phyloP scores from a whole-genome alignment of 1,284 basidiomycete genomes.

The Cystobasidium slooffiae region DNA sequence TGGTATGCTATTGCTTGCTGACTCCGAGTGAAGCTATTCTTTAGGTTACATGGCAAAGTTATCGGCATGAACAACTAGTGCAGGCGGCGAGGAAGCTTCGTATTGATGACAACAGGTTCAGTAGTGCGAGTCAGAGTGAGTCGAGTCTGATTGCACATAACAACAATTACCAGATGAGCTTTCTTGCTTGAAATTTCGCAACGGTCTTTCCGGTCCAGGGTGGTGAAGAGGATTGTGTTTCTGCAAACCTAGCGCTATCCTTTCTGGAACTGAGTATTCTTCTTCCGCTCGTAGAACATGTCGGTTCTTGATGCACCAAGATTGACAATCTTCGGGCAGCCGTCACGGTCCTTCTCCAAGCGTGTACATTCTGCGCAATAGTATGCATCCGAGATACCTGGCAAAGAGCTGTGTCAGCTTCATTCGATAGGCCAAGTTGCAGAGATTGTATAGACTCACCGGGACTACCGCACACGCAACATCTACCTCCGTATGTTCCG shows the following conservation, averaged over 20 bases:
- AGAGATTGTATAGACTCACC: conserved; percentile 63
- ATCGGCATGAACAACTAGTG: too few relatives aligned
- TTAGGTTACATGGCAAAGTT: too few relatives aligned
- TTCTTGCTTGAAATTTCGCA: too few relatives aligned
- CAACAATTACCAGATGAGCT: too few relatives aligned
- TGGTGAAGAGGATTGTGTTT: too few relatives aligned
- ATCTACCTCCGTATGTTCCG: conserved; percentile 92
- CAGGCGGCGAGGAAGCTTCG: too few relatives aligned
- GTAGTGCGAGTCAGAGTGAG: too few relatives aligned
- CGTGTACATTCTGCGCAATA: conserved; percentile 90
- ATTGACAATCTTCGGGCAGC: conserved; percentile 98
- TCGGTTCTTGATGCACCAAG: conserved; percentile 80
- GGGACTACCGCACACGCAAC: conserved; percentile 93
- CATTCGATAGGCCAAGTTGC: neutral
- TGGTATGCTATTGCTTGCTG: too few relatives aligned
- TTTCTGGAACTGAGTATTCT: conserved; percentile 39
- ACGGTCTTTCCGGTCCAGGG: too few relatives aligned
- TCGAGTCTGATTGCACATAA: too few relatives aligned
- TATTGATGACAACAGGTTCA: too few relatives aligned
- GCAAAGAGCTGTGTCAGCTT: neutral
- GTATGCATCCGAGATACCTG: conserved; percentile 95
- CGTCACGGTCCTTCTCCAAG: conserved; percentile 95
- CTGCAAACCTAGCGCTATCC: neutral
- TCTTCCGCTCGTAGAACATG: conserved; percentile 77
- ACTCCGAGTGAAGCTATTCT: too few relatives aligned